Evolutionary conservation across 805 yeast species (phyloP).

Genomic region (Yarrowia sp.): DNA sequence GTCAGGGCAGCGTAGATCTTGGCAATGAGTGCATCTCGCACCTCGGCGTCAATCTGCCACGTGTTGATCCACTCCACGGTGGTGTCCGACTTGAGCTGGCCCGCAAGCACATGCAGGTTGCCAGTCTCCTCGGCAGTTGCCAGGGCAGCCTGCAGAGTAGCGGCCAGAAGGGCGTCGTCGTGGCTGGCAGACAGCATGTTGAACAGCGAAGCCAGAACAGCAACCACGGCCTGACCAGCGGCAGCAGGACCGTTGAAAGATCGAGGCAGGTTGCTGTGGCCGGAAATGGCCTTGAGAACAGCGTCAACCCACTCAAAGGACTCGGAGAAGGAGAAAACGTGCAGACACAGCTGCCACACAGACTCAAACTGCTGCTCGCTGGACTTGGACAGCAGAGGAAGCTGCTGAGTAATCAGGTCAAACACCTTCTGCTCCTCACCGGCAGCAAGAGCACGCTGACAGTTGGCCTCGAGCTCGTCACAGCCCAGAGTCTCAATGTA

Average conservation of each 20-base stretch:
- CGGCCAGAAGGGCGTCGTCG: constrained; percentile 46
- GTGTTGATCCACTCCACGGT: constrained; percentile 51
- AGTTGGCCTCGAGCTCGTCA: constrained; percentile 41
- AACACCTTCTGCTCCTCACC: constrained; percentile 45
- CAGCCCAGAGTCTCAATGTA: constrained; percentile 50
- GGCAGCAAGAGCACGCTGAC: constrained; percentile 39
- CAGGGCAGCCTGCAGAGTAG: constrained; percentile 49
- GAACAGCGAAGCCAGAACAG: constrained; percentile 52
- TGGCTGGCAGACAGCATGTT: constrained; percentile 48
- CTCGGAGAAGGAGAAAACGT: constrained; percentile 49
- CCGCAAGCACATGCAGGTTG: constrained; percentile 48
- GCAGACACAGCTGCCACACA: constrained; percentile 51
- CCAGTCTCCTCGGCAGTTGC: constrained; percentile 50
- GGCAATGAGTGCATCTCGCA: constrained; percentile 45
- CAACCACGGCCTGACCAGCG: constrained; percentile 47
- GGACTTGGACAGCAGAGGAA: constrained; percentile 46
- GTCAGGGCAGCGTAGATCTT: constrained; percentile 46
- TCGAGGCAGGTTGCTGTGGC: constrained; percentile 26
- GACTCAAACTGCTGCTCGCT: constrained; percentile 52
- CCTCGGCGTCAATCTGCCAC: constrained; percentile 49
- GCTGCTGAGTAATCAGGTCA: constrained; percentile 48
- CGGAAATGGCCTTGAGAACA: constrained; percentile 47
- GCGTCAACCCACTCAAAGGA: constrained; percentile 46
- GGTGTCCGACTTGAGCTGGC: constrained; percentile 49
- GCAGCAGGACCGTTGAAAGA: constrained; percentile 41